phyloP scores from a whole-genome alignment of 1,139 yeast genomes.

The Debaryomyces robertsiae region DNA sequence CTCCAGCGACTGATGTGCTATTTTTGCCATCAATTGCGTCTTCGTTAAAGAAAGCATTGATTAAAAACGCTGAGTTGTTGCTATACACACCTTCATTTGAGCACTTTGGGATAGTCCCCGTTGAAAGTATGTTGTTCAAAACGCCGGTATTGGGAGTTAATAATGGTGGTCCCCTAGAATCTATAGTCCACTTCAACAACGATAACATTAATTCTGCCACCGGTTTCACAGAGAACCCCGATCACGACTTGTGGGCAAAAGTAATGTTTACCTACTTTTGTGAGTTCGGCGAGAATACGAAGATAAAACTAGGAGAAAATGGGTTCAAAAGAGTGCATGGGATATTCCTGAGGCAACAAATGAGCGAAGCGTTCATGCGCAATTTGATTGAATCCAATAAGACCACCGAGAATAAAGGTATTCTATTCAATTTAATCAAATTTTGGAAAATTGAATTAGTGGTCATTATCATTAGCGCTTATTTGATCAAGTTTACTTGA shows the following conservation, averaged over 20 bases:
- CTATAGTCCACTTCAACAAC: slow-evolving; percentile 53
- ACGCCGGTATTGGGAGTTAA: slow-evolving; percentile 86
- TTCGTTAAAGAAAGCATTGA: slow-evolving; percentile 62
- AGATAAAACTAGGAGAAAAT: slow-evolving; percentile 42
- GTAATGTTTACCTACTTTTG: slow-evolving; percentile 50
- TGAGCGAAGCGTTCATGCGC: slow-evolving; percentile 54
- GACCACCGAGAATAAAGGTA: slow-evolving; percentile 17
- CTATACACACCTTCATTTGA: slow-evolving; percentile 90
- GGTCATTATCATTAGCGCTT: slow-evolving; percentile 12
- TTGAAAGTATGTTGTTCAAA: slow-evolving; percentile 86
- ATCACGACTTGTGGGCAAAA: slow-evolving; percentile 62
- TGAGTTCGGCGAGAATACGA: slow-evolving; percentile 30
- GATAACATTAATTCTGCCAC: slow-evolving; percentile 53
- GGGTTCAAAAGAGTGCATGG: slow-evolving; percentile 56
- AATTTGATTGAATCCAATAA: slow-evolving; percentile 22
- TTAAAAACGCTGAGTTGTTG: slow-evolving; percentile 59
- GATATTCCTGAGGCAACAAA: slow-evolving; percentile 60
- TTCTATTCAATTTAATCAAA: slow-evolving; percentile 13
- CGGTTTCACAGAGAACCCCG: slow-evolving; percentile 71
- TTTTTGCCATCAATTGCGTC: slow-evolving; percentile 83
- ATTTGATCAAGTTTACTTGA: slow-evolving; percentile 5
- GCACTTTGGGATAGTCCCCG: slow-evolving; percentile 97
- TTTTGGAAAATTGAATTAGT: slow-evolving; percentile 15
- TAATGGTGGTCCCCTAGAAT: slow-evolving; percentile 92
- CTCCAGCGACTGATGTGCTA: slow-evolving; percentile 52